phyloP scores from a whole-genome alignment of 805 yeast species.

The Teunomyces aglyptinius region DNA sequence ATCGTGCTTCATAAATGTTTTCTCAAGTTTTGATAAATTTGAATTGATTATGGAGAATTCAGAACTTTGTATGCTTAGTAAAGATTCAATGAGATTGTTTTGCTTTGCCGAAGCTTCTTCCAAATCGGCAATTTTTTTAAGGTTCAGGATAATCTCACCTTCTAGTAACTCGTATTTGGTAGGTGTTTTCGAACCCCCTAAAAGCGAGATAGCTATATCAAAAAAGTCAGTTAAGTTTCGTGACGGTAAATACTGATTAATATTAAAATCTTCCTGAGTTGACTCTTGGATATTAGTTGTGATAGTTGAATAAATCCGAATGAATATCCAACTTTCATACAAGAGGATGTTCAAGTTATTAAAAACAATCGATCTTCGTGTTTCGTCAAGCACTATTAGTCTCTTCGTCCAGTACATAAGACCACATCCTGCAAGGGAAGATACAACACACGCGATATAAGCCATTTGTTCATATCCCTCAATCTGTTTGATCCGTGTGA shows the following conservation, averaged over 20 bases:
- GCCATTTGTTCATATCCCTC: constrained; percentile 20
- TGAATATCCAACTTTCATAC: constrained; percentile 32
- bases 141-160: constrained; percentile 2
- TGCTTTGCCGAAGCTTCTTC: constrained; percentile 9
- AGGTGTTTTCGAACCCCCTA: background rate
- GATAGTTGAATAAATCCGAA: constrained; percentile 23
- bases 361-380: constrained; percentile 26
- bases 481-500: constrained; percentile 9
- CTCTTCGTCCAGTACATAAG: constrained; percentile 29
- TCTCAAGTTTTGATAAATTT: constrained; percentile 10
- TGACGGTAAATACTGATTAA: background rate
- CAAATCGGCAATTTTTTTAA: constrained; percentile 9
- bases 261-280: background rate
- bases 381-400: constrained; percentile 24
- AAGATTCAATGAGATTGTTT: constrained; percentile 9
- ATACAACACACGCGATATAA: constrained; percentile 21
- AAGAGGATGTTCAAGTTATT: constrained; percentile 36
- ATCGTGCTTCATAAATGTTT: background rate
- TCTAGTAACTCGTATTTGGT: constrained; percentile 1
- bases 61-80: constrained; percentile 9
- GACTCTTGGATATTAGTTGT: background rate
- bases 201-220: background rate
- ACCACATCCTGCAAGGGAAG: constrained; percentile 24
- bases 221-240: background rate
- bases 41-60: constrained; percentile 10